Conservation (phyloP, 2,329 filamentous ascomycete genomes). For the Delphinella strobiligena region DNA sequence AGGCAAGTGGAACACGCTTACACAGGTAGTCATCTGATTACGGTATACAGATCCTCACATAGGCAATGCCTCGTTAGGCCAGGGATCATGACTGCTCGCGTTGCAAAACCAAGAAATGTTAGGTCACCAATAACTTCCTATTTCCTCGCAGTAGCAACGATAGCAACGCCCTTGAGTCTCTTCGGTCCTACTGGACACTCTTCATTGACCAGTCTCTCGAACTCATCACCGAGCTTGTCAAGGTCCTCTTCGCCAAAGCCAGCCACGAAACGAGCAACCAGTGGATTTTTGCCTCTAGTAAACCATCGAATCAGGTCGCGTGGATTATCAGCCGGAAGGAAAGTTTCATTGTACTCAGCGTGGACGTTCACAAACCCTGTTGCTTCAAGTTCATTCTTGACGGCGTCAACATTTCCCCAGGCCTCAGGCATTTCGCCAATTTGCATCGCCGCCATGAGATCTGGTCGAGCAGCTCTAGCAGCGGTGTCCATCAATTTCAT, state of each 20-base stretch:
- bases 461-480: slow-evolving; percentile 10
- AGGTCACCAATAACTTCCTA: too few relatives aligned
- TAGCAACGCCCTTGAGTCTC: not conserved
- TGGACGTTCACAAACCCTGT: slow-evolving; percentile 19
- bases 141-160: not conserved
- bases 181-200: not conserved
- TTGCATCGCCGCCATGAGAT: slow-evolving; percentile 6
- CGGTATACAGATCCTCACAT: too few relatives aligned
- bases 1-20: too few relatives aligned
- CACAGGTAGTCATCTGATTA: too few relatives aligned
- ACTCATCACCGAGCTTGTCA: not conserved
- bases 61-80: too few relatives aligned
- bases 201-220: slow-evolving; percentile 1
- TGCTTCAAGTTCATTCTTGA: slow-evolving; percentile 15
- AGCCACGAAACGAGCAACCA: slow-evolving; percentile 1
- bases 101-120: too few relatives aligned
- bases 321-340: not conserved
- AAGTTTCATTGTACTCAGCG: slow-evolving; percentile 10
- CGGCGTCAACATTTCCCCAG: slow-evolving; percentile 13
- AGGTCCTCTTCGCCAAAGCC: not conserved
- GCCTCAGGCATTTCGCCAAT: slow-evolving; percentile 13
- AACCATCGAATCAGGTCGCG: not conserved
- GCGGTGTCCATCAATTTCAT: slow-evolving; percentile 15
- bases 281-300: slow-evolving; percentile 1
- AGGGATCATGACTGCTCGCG: too few relatives aligned